A percentile compares a stretch with the other conserved stretches of the same genome.
Conservation (phyloP, 1,284 basidiomycete genomes). For the Moesziomyces sp. region DNA sequence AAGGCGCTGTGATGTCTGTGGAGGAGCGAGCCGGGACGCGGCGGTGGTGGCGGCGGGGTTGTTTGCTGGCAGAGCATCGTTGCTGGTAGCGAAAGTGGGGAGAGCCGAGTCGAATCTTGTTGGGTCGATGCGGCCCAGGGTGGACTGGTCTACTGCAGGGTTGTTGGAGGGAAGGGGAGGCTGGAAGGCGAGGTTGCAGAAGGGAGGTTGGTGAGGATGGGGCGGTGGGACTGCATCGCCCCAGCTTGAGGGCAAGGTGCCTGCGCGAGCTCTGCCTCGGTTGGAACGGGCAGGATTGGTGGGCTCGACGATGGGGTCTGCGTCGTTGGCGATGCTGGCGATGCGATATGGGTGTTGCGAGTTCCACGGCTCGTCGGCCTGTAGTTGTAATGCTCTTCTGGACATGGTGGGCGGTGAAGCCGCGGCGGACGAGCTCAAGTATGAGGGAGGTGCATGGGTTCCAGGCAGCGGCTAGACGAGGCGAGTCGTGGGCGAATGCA, state of each 20-base stretch:
- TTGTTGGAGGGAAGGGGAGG: neutral
- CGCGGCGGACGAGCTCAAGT: too few relatives aligned
- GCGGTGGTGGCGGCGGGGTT: too few relatives aligned
- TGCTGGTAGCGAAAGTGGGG: neutral
- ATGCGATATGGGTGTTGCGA: constrained; percentile 27
- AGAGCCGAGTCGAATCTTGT: constrained; percentile 4
- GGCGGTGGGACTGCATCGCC: constrained; percentile 14
- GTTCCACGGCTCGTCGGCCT: constrained; percentile 40
- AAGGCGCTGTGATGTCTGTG: constrained; percentile 21
- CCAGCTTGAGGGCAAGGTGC: constrained; percentile 60
- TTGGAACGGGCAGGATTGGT: constrained; percentile 12
- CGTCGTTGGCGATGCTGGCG: constrained; percentile 44
- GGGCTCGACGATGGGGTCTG: constrained; percentile 39
- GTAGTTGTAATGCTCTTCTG: constrained; percentile 49
- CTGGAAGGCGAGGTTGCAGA: neutral
- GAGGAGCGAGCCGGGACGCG: neutral
- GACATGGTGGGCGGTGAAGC: constrained; percentile 12
- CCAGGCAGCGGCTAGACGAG: too few relatives aligned
- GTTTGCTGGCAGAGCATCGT: too few relatives aligned
- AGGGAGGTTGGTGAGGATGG: constrained; percentile 7
- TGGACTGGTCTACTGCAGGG: neutral
- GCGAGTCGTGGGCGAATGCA: too few relatives aligned
- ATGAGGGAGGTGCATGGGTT: too few relatives aligned
- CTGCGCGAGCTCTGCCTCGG: constrained; percentile 52
- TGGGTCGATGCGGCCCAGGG: constrained; percentile 1